Percentiles rank a stretch among this genome's conserved stretches.
Conservation (phyloP, 106 monocot genomes). For the Posidonia australis region DNA sequence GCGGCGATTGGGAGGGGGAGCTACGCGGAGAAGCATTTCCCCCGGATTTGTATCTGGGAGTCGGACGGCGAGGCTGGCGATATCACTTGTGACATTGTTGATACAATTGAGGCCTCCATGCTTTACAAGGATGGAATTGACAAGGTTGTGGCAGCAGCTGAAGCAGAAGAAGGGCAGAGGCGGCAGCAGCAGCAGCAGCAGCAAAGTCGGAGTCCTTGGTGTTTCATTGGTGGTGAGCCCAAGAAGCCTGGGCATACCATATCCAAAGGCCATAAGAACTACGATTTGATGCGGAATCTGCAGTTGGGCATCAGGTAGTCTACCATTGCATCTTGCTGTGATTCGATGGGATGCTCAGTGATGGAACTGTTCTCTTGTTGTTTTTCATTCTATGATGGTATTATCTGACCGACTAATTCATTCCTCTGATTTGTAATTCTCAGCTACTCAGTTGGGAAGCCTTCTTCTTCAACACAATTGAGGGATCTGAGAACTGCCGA, state of each 20-base stretch:
- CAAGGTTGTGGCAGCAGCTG: not conserved
- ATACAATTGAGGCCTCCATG: slow-evolving; percentile 37
- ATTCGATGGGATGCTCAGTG: not conserved
- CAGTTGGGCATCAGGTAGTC: slow-evolving; percentile 56
- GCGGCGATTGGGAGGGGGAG: slow-evolving; percentile 6
- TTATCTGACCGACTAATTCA: not conserved
- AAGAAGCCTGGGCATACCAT: slow-evolving; percentile 59
- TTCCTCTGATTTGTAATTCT: not conserved
- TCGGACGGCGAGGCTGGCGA: slow-evolving; percentile 51
- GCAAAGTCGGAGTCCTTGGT: slow-evolving; percentile 9
- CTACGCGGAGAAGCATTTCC: slow-evolving; percentile 23
- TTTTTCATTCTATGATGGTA: not conserved
- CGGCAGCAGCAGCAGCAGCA: not conserved
- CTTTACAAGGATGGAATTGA: slow-evolving; percentile 16
- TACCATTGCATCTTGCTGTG: not conserved
- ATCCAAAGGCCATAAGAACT: slow-evolving; percentile 62
- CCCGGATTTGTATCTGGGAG: slow-evolving; percentile 54
- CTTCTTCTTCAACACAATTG: slow-evolving; percentile 21
- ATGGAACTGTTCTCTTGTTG: not conserved
- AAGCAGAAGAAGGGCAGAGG: not conserved
- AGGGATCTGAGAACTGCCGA: slow-evolving; percentile 43
- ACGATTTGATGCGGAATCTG: slow-evolving; percentile 49
- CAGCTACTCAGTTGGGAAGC: slow-evolving; percentile 65
- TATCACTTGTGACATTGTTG: slow-evolving; percentile 53
- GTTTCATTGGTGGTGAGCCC: slow-evolving; percentile 13